Base-by-base conservation (phyloP, 768 basidiomycete species). In the Amanita pseudoporphyria region DNA sequence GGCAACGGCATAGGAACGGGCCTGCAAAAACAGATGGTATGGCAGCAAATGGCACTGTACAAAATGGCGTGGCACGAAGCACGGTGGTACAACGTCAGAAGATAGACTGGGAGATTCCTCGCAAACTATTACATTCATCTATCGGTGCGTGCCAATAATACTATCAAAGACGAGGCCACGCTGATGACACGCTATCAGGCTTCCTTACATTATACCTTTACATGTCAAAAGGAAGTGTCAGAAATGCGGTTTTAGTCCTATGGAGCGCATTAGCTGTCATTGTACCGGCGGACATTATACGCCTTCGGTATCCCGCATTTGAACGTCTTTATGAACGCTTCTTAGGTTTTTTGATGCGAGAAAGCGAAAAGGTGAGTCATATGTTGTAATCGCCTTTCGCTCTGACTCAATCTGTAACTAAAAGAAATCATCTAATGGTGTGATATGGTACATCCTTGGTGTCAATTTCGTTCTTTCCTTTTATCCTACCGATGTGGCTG, bases 391-490 rank as follows among this genome's bases (percentile, higher is more conserved):
- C 37, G 1, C 45, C n/a, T 6, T 22, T 12, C 35, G 22, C 13
- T 5, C 43, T 19, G 28, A 45, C 2, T 43, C 31, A 54, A 49
- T 42, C 47, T 43, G 10, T 16, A 21, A 10, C 9, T 30, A 26
- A 33, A 30, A 88, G 81, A 71, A 79, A 60, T 70, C 77, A 26
- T 76, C 82, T 9, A 95, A 96, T 58, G 93, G 93, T 1, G 88
- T 93, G 24, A 79, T 95, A 52, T 77, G 87, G 89, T 96, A 95
- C 62, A 82, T 95, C 51, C 65, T 94, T 21, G 93, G 93, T 14
- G 89, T 87, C 54, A 78, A 87, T 53, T 77, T 82, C 58, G 87
- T 81, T 13, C 74, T 96, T 16, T 65, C 76, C 0, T 65, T 81
- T 44, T 87, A 89, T 59, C 93, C 93, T 2, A 72, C 84, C 42